These are phyloP conservation scores for Wickerhamiella brachini DNA, from an alignment of 805 yeast genomes.

Conservation along the genomic window DNA sequence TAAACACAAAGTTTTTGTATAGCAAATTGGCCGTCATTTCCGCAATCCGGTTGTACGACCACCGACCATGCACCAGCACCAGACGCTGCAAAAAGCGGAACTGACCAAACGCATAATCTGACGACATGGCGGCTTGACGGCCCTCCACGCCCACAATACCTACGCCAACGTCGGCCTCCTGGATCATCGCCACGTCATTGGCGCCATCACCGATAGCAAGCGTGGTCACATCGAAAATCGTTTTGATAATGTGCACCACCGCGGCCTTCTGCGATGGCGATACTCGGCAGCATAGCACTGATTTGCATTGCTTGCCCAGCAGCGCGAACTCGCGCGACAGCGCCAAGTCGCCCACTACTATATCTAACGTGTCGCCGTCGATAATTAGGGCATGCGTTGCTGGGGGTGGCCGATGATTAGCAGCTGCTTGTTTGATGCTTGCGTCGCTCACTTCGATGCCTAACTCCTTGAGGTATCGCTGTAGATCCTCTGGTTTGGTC, in stretches of 20 bases:
- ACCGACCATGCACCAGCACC: conserved; percentile 67
- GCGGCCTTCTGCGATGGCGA: conserved; percentile 75
- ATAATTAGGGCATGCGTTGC: conserved; percentile 47
- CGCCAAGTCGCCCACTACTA: conserved; percentile 29
- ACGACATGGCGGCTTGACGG: conserved; percentile 74
- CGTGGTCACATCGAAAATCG: conserved; percentile 55
- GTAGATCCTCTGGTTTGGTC: conserved; percentile 30
- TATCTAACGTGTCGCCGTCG: conserved; percentile 51
- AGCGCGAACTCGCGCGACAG: conserved; percentile 43
- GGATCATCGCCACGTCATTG: conserved; percentile 80
- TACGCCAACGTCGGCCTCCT: conserved; percentile 71
- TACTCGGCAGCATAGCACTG: conserved; percentile 75
- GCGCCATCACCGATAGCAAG: conserved; percentile 80
- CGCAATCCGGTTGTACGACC: conserved; percentile 63
- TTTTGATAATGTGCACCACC: conserved; percentile 54
- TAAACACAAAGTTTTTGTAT: conserved; percentile 62
- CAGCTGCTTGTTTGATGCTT: conserved; percentile 36
- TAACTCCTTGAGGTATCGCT: conserved; percentile 34
- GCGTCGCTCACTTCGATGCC: conserved; percentile 25
- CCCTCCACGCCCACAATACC: conserved; percentile 87
- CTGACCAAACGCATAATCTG: conserved; percentile 74
- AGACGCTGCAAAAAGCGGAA: conserved; percentile 53
- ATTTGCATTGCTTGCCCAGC: conserved; percentile 58
- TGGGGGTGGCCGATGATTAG: conserved; percentile 52
- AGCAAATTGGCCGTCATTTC: conserved; percentile 72